A percentile compares a stretch with the other conserved stretches of the same genome.
Evolutionary conservation across 1,139 yeast species (phyloP).

Genomic region (Hyphopichia wangnamkhiaoensis): DNA sequence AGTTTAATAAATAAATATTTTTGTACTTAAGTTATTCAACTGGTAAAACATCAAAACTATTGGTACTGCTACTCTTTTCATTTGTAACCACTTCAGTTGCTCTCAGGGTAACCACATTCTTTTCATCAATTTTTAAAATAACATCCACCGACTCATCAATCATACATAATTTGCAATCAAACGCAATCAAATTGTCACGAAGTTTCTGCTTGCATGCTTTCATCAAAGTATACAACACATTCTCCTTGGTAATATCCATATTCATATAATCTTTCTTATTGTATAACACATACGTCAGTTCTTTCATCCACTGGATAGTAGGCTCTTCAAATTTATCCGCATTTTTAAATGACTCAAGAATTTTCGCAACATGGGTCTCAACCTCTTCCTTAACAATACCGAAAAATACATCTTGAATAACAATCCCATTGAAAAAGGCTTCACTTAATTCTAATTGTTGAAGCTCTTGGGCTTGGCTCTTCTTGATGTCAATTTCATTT

Average conservation of each 20-base stretch:
- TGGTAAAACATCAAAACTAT: constrained; percentile 17
- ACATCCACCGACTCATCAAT: constrained; percentile 34
- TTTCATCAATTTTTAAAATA: constrained; percentile 35
- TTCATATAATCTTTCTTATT: constrained; percentile 24
- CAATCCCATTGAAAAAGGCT: constrained; percentile 50
- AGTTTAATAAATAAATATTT: background rate
- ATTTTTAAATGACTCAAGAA: constrained; percentile 19
- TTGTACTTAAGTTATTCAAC: background rate
- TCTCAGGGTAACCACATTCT: constrained; percentile 6
- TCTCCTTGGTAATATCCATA: constrained; percentile 31
- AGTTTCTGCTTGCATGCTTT: constrained; percentile 31
- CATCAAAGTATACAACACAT: constrained; percentile 32
- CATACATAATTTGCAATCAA: constrained; percentile 48
- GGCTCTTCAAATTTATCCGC: constrained; percentile 18
- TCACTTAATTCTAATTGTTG: constrained; percentile 22
- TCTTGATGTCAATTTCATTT: constrained; percentile 31
- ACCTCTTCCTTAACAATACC: constrained; percentile 53
- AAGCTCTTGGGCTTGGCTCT: constrained; percentile 21
- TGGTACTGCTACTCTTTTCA: constrained; percentile 8
- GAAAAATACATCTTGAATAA: constrained; percentile 53
- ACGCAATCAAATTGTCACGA: constrained; percentile 45
- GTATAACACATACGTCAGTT: constrained; percentile 45
- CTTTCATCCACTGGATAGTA: constrained; percentile 39
- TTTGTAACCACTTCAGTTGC: background rate
- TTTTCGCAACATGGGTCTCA: constrained; percentile 29